These are phyloP conservation scores for Kickxella alabastrina DNA, from an alignment of 192 early-diverging fungal genomes.

Conservation along the genomic window DNA sequence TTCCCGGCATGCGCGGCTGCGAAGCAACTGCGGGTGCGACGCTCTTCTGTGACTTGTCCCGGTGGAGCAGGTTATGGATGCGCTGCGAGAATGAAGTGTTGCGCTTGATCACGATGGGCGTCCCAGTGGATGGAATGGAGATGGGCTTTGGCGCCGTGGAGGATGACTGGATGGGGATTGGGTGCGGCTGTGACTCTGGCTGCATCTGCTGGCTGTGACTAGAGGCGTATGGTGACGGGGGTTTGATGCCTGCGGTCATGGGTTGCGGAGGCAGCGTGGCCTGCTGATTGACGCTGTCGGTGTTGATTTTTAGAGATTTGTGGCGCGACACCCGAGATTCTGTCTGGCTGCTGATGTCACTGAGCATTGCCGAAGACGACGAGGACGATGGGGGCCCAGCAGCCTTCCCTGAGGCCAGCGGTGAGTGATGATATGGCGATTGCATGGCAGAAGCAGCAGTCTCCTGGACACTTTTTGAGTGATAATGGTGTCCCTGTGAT, in stretches of 20 bases:
- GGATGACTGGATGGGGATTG: slow-evolving; percentile 11
- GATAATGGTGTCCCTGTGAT: slow-evolving; percentile 11
- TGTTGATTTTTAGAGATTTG: slow-evolving; percentile 32
- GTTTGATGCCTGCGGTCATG: slow-evolving; percentile 32
- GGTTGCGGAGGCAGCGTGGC: slow-evolving; percentile 27
- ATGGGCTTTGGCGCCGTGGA: too few species aligned
- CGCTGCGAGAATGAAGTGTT: slow-evolving; percentile 51
- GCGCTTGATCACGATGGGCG: slow-evolving; percentile 47
- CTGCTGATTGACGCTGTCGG: slow-evolving; percentile 27
- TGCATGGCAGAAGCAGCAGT: too few species aligned
- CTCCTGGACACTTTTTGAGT: not conserved
- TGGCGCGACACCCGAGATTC: slow-evolving; percentile 15
- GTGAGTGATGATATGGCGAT: slow-evolving; percentile 2
- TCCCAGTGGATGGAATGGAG: slow-evolving; percentile 2
- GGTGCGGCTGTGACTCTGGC: slow-evolving; percentile 5
- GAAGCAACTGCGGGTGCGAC: slow-evolving; percentile 9
- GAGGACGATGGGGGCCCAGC: slow-evolving; percentile 7
- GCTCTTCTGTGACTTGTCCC: slow-evolving; percentile 38
- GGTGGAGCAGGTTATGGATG: slow-evolving; percentile 46
- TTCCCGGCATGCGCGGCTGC: slow-evolving; percentile 13
- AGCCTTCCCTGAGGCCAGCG: slow-evolving; percentile 8
- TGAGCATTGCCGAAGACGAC: slow-evolving; percentile 7
- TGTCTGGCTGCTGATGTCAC: not conserved
- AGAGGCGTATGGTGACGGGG: slow-evolving; percentile 18
- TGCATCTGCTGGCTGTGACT: slow-evolving; percentile 6